These are phyloP conservation scores for Suhomyces chickasaworum DNA, from an alignment of 1,139 yeast genomes.

Conservation along the genomic window DNA sequence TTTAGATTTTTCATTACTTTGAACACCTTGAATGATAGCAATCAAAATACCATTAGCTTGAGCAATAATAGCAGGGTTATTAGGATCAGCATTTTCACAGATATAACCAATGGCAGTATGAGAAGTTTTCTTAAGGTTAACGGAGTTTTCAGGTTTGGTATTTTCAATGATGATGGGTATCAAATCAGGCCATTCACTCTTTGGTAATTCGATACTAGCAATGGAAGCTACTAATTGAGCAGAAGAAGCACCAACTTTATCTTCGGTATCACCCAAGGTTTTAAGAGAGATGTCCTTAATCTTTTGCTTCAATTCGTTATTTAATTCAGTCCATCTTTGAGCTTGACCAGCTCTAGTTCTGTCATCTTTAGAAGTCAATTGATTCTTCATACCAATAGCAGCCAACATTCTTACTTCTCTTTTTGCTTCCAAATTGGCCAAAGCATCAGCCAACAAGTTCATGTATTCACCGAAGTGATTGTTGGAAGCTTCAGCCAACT, in stretches of 20 bases:
- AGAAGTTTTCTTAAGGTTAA: constrained; percentile 81
- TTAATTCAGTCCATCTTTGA: constrained; percentile 64
- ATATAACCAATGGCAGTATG: constrained; percentile 90
- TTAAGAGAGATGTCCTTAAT: constrained; percentile 69
- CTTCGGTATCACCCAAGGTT: constrained; percentile 66
- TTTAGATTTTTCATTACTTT: constrained; percentile 70
- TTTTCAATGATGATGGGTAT: constrained; percentile 82
- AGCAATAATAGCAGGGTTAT: constrained; percentile 72
- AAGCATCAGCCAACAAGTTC: constrained; percentile 68
- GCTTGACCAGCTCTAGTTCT: constrained; percentile 54
- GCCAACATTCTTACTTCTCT: constrained; percentile 92
- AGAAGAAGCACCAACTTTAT: constrained; percentile 82
- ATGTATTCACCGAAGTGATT: constrained; percentile 76
- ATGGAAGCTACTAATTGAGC: constrained; percentile 96
- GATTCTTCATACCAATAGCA: constrained; percentile 84
- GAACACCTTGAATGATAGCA: constrained; percentile 97
- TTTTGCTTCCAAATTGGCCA: constrained; percentile 65
- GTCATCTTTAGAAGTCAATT: constrained; percentile 75
- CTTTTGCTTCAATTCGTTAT: constrained; percentile 53
- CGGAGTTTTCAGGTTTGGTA: constrained; percentile 77
- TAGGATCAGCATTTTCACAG: constrained; percentile 92
- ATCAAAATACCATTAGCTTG: constrained; percentile 92
- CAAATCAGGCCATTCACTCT: constrained; percentile 84
- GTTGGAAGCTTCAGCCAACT: constrained; percentile 69
- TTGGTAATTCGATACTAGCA: constrained; percentile 91